Evolutionary conservation across 495 filamentous ascomycete genomes (phyloP), one percentile per base, ranked within the genome.

Genomic region (Lasiosphaeria ovina): DNA sequence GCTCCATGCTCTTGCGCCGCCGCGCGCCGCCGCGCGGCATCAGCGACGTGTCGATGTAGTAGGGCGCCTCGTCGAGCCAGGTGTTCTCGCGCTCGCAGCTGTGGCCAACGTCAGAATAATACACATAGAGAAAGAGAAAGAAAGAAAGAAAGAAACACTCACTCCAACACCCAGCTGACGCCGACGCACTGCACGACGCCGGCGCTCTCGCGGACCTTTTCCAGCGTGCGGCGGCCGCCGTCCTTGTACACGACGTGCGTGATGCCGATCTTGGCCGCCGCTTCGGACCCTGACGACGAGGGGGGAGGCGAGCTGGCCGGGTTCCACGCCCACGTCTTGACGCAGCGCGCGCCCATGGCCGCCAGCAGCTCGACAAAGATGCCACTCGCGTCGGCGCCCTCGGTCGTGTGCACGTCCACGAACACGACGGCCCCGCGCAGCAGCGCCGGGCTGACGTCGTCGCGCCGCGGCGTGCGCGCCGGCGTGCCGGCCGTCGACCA

Each of bases 241-340:
- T 97, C 94, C 68, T 97, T 97, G 76, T 89, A 98, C 2, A 98
- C 86, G 1, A 98, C 90, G 66, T 98, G 94, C 4, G 94, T 98
- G 68, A 97, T 92, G 3, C 90, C 90, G 36, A 95, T 78, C 69
- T 87, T 90, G 32, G 75, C 66, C 6, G 70, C 64, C 8, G 77
- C 69, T 4, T 24, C 74, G 67, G 38, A 73, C 70, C 16, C 60
- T 62, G 34, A 71, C 69, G 6, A 24, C 69, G 6, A 24, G 24
- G 24, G 24, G 24, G 24, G 24, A 24, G 68, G 56, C 61, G 69
- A 63, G 47, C 54, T 72, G 45, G 51, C 66, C 8, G 88, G 88
- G 61, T 91, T 94, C 91, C 91, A 96, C 11, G 81, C 81, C 94
- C 94, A 98, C 31, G 79, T 81, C 74, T 88, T 90, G 12, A 95